phyloP scores from a whole-genome alignment of 169 alveolate species.

The Babesia ovis region DNA sequence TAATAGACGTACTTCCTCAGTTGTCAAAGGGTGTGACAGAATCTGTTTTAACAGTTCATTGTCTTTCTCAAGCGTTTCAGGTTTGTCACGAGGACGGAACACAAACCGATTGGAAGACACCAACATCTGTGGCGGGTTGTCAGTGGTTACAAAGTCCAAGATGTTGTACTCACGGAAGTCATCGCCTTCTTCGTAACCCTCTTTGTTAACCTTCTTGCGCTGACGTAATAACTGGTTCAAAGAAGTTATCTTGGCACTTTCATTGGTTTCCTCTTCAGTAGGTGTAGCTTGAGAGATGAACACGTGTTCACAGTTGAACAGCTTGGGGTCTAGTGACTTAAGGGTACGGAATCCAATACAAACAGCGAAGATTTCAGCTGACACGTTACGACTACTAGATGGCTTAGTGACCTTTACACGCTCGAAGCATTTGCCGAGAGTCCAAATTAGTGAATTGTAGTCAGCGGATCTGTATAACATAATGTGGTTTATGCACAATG shows the following conservation, averaged over 20 bases:
- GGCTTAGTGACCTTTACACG: slow-evolving; percentile 98
- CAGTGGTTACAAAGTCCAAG: slow-evolving; percentile 74
- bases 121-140: slow-evolving; percentile 77
- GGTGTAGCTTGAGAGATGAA: slow-evolving; percentile 69
- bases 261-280: slow-evolving; percentile 52
- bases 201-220: slow-evolving; percentile 78
- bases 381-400: slow-evolving; percentile 93
- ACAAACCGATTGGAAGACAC: slow-evolving; percentile 69
- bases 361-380: slow-evolving; percentile 97
- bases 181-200: slow-evolving; percentile 85
- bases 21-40: slow-evolving; percentile 70
- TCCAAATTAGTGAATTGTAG: slow-evolving; percentile 95
- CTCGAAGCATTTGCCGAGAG: slow-evolving; percentile 92
- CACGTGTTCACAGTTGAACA: slow-evolving; percentile 93
- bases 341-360: slow-evolving; percentile 94
- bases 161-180: slow-evolving; percentile 76
- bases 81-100: slow-evolving; percentile 56
- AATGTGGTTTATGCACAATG: slow-evolving; percentile 87
- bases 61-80: background rate
- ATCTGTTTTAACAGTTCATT: slow-evolving; percentile 48
- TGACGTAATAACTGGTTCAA: slow-evolving; percentile 76
- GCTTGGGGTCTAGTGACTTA: slow-evolving; percentile 90
- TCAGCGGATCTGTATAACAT: slow-evolving; percentile 90
- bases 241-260: slow-evolving; percentile 57
- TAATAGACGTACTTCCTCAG: slow-evolving; percentile 74